Base-by-base conservation (phyloP, 371 early-diverging fungal species). In the Zopfochytrium polystomum region DNA sequence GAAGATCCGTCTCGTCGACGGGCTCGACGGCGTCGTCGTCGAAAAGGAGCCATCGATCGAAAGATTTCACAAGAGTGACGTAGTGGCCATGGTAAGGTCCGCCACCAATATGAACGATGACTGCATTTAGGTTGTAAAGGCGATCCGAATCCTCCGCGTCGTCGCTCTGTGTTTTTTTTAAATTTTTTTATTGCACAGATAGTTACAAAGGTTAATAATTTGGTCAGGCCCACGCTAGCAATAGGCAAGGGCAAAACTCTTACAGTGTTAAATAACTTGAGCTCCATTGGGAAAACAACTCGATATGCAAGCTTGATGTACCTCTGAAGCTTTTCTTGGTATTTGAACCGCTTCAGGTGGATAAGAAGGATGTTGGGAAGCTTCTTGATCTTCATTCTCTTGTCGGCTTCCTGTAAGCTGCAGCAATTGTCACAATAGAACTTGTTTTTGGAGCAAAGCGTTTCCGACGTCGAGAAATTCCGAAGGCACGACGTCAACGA, bases 11-110 rank as follows among this genome's bases (percentile, higher is more conserved):
- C 57, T 76, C 77, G 11, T 77, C 77, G 0, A 80, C 64, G 11
- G 66, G 59, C 60, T 75, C 60, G 18, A 66, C 62, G 34, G 26
- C 44, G 52, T 96, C 96, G 72, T 97, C 98, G 72, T 97, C 98
- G 72, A 94, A 95, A 31, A 93, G 73, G 60, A 93, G 71, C 98
- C 98, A 98, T 53, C 86, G 86, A 26, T 85, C 59, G 49, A 82
- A 79, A 58, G 90, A 89, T 70, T 91, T 90, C 47, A 93, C 87
- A 26, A 98, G 80, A 0, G 92, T 81, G 4, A 96, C 87, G 75
- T 97, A 97, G 69, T 97, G 98, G 2, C 98, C 98, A 72, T 94
- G 95, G 62, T 93, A 84, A n/a, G 92, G 94, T 0, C 95, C 94
- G 69, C 92, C 88, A 55, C 98, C 98, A 62, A 97, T 87, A 67